Conservation (phyloP, 768 basidiomycete genomes). For the Antrodiella citrinella region DNA sequence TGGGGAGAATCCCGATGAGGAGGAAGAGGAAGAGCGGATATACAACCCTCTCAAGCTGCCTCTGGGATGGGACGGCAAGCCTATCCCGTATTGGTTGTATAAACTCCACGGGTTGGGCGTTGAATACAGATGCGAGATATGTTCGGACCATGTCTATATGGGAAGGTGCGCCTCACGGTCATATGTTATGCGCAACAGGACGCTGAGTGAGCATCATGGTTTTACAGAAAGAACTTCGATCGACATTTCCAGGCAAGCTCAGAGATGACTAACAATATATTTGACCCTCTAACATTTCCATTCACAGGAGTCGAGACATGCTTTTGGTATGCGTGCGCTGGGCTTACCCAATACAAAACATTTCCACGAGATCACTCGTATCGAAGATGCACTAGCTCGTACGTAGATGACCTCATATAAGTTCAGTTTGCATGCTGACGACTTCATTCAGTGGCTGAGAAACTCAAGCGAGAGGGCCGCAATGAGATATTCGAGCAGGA, state of each 20-base stretch:
- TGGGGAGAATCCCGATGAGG: conserved; percentile 49
- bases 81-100: conserved; percentile 98
- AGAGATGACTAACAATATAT: no score
- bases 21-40: conserved; percentile 92
- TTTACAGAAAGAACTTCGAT: conserved; percentile 84
- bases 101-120: conserved; percentile 98
- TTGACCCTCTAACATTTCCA: no score
- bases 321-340: conserved; percentile 96
- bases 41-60: conserved; percentile 98
- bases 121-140: conserved; percentile 96
- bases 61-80: conserved; percentile 97
- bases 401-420: conserved; percentile 26
- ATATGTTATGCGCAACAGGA: not conserved
- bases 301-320: conserved; percentile 82
- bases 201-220: not conserved
- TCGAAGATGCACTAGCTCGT: conserved; percentile 94
- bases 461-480: conserved; percentile 93
- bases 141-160: conserved; percentile 95
- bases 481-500: conserved; percentile 91
- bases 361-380: conserved; percentile 97
- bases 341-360: conserved; percentile 98
- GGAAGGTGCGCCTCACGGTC: conserved; percentile 51
- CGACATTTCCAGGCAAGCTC: conserved; percentile 78
- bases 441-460: conserved; percentile 73
- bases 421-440: conserved; percentile 1